phyloP scores from a whole-genome alignment of 129 eudicot genomes.

The Tagetes patula region DNA sequence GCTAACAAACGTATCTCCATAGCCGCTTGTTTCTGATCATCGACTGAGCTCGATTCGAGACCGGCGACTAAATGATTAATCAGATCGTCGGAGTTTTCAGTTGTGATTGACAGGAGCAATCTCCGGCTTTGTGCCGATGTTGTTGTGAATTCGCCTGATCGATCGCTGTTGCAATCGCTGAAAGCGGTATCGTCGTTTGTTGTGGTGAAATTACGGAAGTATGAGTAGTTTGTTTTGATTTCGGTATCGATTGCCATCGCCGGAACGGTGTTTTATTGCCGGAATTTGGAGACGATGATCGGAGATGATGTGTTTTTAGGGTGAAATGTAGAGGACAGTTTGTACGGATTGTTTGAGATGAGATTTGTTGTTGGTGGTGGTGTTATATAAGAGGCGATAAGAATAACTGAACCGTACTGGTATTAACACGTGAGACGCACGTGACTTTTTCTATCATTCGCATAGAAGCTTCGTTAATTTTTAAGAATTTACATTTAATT shows the following conservation, averaged over 20 bases:
- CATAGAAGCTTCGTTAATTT: constrained; percentile 33
- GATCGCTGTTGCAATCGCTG: constrained; percentile 47
- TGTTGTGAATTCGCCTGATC: constrained; percentile 44
- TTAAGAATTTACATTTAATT: neutral
- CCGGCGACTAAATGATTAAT: constrained; percentile 52
- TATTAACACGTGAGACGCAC: constrained; percentile 54
- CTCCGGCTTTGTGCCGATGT: constrained; percentile 48
- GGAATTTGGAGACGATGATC: neutral
- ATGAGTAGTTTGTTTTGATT: constrained; percentile 42
- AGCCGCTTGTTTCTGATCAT: constrained; percentile 72
- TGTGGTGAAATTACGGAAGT: constrained; percentile 37
- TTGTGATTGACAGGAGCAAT: constrained; percentile 45
- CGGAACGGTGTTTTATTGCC: neutral
- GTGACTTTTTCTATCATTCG: constrained; percentile 42
- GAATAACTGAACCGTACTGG: constrained; percentile 32
- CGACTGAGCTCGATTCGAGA: constrained; percentile 46
- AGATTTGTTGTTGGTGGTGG: constrained; percentile 15
- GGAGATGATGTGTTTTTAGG: neutral
- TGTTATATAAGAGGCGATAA: constrained; percentile 16
- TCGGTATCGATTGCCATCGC: constrained; percentile 43
- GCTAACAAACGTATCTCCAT: constrained; percentile 69
- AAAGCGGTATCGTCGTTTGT: constrained; percentile 37
- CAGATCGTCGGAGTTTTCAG: constrained; percentile 55
- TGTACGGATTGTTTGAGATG: constrained; percentile 19
- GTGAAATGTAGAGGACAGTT: constrained; percentile 2